Evolutionary conservation across 306 rosid genomes (phyloP).

Genomic region (Citrullus amarus): DNA sequence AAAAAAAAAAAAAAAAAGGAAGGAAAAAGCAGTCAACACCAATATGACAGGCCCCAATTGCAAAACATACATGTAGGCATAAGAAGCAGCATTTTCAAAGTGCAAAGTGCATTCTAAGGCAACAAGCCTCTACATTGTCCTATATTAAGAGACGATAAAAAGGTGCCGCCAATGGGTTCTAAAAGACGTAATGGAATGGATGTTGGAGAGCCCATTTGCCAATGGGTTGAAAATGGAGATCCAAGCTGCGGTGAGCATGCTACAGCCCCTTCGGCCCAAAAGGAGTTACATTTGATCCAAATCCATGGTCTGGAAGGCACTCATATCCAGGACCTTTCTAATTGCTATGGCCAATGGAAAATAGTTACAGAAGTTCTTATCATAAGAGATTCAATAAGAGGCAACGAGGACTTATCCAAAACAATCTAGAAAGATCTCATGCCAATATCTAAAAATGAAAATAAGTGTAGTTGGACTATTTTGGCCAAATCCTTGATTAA

Average conservation of each 20-base stretch:
- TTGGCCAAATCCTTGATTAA: too few relatives aligned
- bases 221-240: background rate
- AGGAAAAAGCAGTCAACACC: background rate
- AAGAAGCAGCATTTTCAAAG: too few relatives aligned
- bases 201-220: background rate
- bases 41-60: too few relatives aligned
- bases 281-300: background rate
- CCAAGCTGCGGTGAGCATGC: background rate
- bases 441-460: background rate
- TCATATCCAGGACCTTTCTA: background rate
- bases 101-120: too few relatives aligned
- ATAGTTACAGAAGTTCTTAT: background rate
- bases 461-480: too few relatives aligned
- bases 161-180: background rate
- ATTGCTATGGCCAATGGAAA: background rate
- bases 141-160: too few relatives aligned
- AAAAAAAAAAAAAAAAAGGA: background rate
- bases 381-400: background rate
- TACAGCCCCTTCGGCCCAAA: background rate
- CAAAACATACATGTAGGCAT: too few relatives aligned
- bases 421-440: background rate
- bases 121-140: too few relatives aligned
- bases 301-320: background rate
- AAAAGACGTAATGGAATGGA: background rate
- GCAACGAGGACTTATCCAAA: background rate